Conservation (phyloP, 257 asterid species). For the Misopates orontium region DNA sequence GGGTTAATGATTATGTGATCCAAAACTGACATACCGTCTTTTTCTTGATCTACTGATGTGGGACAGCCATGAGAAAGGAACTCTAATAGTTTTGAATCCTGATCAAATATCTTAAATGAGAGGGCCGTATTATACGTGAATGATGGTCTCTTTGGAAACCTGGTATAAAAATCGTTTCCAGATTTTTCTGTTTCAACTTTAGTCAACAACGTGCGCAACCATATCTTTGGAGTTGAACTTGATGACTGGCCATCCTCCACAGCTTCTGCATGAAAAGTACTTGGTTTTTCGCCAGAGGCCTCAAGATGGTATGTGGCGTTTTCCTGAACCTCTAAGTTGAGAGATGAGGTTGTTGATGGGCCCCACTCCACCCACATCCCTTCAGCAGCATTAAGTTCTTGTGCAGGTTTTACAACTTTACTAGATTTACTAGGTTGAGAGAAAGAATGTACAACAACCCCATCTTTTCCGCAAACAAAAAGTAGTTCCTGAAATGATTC, state of each 20-base stretch:
- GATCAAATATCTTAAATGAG: conserved; percentile 70
- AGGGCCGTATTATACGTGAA: conserved; percentile 52
- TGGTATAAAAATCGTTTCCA: conserved; percentile 52
- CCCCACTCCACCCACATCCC: conserved; percentile 95
- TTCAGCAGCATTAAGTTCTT: conserved; percentile 47
- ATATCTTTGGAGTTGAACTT: conserved; percentile 44
- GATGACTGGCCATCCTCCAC: conserved; percentile 41
- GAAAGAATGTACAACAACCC: conserved; percentile 83
- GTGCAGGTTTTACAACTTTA: conserved; percentile 34
- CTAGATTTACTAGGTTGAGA: conserved; percentile 39
- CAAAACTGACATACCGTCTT: conserved; percentile 32
- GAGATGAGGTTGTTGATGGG: conserved; percentile 45
- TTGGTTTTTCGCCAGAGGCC: conserved; percentile 30
- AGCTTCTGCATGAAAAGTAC: conserved; percentile 30
- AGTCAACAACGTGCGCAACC: conserved; percentile 71
- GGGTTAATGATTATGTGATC: conserved; percentile 29
- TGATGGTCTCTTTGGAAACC: conserved; percentile 55
- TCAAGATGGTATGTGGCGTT: conserved; percentile 28
- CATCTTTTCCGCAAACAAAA: conserved; percentile 73
- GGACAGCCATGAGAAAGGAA: conserved; percentile 47
- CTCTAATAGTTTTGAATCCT: conserved; percentile 52
- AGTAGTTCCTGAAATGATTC: conserved; percentile 65
- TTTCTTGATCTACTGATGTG: conserved; percentile 37
- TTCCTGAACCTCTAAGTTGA: conserved; percentile 29
- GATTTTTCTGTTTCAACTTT: conserved; percentile 54